These are phyloP conservation scores for Hibiscus trionum DNA, from an alignment of 345 rosid species.

Conservation along the genomic window DNA sequence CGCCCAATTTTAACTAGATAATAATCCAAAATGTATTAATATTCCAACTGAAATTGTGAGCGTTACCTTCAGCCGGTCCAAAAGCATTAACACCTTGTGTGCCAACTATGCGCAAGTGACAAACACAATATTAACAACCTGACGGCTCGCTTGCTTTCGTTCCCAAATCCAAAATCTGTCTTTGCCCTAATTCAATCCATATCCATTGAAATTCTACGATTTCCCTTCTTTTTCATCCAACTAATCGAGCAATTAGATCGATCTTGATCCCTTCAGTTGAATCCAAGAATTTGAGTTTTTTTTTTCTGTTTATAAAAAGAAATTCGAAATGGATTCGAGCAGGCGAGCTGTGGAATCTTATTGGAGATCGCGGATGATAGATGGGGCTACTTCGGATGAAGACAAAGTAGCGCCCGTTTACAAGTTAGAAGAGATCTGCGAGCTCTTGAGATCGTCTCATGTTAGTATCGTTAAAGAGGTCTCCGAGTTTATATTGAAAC, in stretches of 20 bases:
- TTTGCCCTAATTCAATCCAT: not conserved
- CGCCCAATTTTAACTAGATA: too few relatives aligned
- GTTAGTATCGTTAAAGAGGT: slow-evolving; percentile 81
- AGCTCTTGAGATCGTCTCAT: slow-evolving; percentile 80
- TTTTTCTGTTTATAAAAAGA: too few relatives aligned
- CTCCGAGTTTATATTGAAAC: slow-evolving; percentile 68
- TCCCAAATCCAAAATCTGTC: too few relatives aligned
- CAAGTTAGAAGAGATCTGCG: slow-evolving; percentile 90
- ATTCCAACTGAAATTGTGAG: too few relatives aligned
- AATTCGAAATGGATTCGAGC: slow-evolving; percentile 73
- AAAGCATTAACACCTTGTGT: too few relatives aligned
- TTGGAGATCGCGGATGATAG: slow-evolving; percentile 93
- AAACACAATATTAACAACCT: too few relatives aligned
- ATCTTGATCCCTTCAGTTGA: not conserved
- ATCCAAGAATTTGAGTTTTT: not conserved
- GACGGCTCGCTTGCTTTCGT: too few relatives aligned
- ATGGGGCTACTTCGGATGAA: slow-evolving; percentile 79
- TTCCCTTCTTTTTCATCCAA: not conserved
- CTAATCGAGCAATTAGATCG: not conserved
- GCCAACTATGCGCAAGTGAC: too few relatives aligned
- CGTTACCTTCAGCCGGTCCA: too few relatives aligned
- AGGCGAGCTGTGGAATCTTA: slow-evolving; percentile 98
- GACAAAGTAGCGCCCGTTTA: slow-evolving; percentile 90
- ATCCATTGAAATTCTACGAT: not conserved
- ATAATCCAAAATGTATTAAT: too few relatives aligned